Evolutionary conservation across 1,284 basidiomycete genomes (phyloP), one percentile per base, ranked within the genome.

Genomic region (Exobasidium rhododendri): DNA sequence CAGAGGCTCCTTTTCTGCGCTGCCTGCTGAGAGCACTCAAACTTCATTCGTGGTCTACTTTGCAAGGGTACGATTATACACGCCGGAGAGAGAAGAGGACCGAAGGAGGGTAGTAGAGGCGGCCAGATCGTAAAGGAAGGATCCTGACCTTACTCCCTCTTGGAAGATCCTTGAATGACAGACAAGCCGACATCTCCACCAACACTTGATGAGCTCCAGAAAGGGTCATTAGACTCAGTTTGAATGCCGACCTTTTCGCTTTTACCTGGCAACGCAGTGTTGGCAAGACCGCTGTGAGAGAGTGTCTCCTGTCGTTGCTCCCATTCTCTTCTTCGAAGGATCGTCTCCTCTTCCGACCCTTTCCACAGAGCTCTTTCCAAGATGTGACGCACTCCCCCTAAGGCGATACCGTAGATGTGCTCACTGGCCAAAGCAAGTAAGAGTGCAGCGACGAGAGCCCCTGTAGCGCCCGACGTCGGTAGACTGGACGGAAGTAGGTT

Each of bases 371-470:
- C 40, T 5, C 71, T 65, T 54, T 74, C 67, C 28, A 80, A 46
- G 2, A 78, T 59, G 54, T 80, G 71, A 7, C 69, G 60, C 0
- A 79, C 61, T 5, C 63, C 51, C 4, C 43, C 31, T 7, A 66
- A 62, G 11, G 74, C 51, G n/a, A 79, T 22, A 4, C 59, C 67
- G 56, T 74, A 80, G 1, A 66, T 62, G 26, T 78, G 76, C 52
- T 80, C 77, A 1, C 71, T 71, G 5, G 71, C 30, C 26, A 80
- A 49, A 1, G 78, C 74, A n/a, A 76, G 63, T 24, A 80, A 47
- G 0, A 79, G 56, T 26, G 69, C 65, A 0, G 70, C 67, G 0
- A 73, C 59, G 1, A 80, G 66, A 2, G 77, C 73, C 1, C 68
- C 65, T 1, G 63, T 63, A 2, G 66, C 49, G 0, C 65, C 67